Evolutionary conservation across 225 moss, liverwort and hornwort genomes (phyloP).

Genomic region (Lunularia cruciata): DNA sequence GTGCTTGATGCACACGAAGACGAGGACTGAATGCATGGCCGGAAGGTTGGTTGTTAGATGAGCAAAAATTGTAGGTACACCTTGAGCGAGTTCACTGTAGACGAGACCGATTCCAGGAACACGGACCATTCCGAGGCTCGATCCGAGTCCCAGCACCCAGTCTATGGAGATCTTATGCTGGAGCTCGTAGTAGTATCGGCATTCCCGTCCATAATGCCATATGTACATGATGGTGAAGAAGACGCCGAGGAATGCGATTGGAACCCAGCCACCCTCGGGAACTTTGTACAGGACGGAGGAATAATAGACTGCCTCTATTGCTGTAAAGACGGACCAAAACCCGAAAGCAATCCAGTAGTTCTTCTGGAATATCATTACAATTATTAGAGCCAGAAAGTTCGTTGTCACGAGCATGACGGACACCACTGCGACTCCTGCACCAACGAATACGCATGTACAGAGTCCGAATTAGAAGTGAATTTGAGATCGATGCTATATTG

Average conservation of each 20-base stretch:
- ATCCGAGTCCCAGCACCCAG: conserved; percentile 34
- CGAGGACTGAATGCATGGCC: conserved; percentile 37
- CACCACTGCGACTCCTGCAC: conserved; percentile 42
- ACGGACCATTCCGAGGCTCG: conserved; percentile 22
- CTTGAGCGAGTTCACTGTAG: conserved; percentile 36
- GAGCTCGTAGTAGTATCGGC: conserved; percentile 27
- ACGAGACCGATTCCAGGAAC: conserved; percentile 39
- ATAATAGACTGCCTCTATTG: conserved; percentile 25
- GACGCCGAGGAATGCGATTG: conserved; percentile 24
- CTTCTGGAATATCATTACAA: conserved; percentile 33
- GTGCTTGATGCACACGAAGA: conserved; percentile 39
- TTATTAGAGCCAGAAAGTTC: conserved; percentile 31
- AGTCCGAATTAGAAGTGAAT: no score
- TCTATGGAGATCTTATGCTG: conserved; percentile 31
- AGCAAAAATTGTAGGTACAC: conserved; percentile 38
- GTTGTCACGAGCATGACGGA: conserved; percentile 39
- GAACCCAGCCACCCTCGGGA: conserved; percentile 44
- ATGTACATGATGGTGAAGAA: conserved; percentile 37
- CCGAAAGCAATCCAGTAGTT: conserved; percentile 9
- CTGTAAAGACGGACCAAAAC: conserved; percentile 12
- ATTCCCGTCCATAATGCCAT: conserved; percentile 33
- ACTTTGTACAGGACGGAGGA: conserved; percentile 38
- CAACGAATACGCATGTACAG: no score
- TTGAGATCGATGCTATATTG: no score
- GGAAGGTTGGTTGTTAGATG: conserved; percentile 32